phyloP scores from a whole-genome alignment of 208 protist genomes.

The Wallacemonas collosoma region DNA sequence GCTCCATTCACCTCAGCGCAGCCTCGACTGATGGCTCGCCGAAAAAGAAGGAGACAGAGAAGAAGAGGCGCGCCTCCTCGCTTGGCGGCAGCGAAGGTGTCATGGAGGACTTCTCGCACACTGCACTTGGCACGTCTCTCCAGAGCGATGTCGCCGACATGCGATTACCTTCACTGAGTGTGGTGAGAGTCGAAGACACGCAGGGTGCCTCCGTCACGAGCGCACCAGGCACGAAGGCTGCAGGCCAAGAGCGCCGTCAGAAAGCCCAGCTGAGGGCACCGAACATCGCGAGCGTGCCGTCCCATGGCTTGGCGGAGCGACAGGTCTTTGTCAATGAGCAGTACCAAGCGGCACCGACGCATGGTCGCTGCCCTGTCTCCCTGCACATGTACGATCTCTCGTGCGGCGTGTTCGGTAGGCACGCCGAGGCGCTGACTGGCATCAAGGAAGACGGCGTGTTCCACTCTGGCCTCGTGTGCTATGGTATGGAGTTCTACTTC shows the following conservation, averaged over 20 bases:
- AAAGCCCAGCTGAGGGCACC: slow-evolving; percentile 16
- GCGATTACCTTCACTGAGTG: slow-evolving; percentile 6
- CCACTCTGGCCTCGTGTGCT: slow-evolving; percentile 93
- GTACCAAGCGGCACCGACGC: slow-evolving; percentile 6
- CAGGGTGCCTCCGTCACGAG: not conserved
- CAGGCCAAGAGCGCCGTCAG: not conserved
- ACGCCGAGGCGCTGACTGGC: slow-evolving; percentile 66
- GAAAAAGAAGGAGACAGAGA: not conserved
- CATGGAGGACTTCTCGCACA: not conserved
- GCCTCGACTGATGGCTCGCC: not conserved
- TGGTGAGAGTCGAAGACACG: not conserved
- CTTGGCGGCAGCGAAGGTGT: not conserved
- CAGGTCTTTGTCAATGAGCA: slow-evolving; percentile 35
- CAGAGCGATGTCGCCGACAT: not conserved
- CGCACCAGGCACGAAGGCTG: not conserved
- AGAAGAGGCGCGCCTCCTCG: not conserved
- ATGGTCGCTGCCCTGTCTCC: slow-evolving; percentile 35
- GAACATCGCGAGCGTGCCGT: slow-evolving; percentile 25
- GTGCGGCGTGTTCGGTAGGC: slow-evolving; percentile 60
- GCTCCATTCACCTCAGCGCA: not conserved
- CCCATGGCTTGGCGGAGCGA: slow-evolving; percentile 31
- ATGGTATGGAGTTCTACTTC: slow-evolving; percentile 93
- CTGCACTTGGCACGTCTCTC: not conserved
- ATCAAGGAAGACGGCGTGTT: slow-evolving; percentile 84
- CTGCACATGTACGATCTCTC: slow-evolving; percentile 93